Evolutionary conservation across 768 basidiomycete genomes (phyloP).

Genomic region (Tulasnella sp.): DNA sequence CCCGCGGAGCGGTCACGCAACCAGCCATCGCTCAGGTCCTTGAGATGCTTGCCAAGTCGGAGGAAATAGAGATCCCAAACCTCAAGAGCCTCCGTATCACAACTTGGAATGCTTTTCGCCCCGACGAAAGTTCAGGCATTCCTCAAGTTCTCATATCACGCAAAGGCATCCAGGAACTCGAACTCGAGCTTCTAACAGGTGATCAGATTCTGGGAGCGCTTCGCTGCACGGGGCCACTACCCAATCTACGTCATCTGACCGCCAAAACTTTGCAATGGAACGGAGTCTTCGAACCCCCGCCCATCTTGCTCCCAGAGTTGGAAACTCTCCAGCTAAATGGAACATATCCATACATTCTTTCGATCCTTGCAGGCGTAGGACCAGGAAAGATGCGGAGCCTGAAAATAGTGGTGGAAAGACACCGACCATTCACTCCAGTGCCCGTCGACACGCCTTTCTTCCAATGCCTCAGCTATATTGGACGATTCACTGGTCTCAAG

Average conservation of each 20-base stretch:
- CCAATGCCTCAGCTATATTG: background rate
- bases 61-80: background rate
- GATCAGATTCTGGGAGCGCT: background rate
- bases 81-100: background rate
- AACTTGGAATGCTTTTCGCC: no score
- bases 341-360: background rate
- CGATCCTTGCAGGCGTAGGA: background rate
- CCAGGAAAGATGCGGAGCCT: background rate
- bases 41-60: background rate
- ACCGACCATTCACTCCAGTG: no score
- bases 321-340: background rate
- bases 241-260: background rate
- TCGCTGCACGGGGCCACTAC: background rate
- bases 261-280: background rate
- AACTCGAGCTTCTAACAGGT: background rate
- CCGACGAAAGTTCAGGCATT: background rate
- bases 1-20: no score
- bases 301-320: background rate
- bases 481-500: background rate
- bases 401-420: background rate
- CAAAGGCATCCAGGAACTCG: background rate
- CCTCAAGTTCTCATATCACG: background rate
- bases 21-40: background rate
- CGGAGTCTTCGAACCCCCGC: background rate
- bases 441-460: background rate